Evolutionary conservation across 768 basidiomycete species (phyloP).

Genomic region (Termitomyces sp.): DNA sequence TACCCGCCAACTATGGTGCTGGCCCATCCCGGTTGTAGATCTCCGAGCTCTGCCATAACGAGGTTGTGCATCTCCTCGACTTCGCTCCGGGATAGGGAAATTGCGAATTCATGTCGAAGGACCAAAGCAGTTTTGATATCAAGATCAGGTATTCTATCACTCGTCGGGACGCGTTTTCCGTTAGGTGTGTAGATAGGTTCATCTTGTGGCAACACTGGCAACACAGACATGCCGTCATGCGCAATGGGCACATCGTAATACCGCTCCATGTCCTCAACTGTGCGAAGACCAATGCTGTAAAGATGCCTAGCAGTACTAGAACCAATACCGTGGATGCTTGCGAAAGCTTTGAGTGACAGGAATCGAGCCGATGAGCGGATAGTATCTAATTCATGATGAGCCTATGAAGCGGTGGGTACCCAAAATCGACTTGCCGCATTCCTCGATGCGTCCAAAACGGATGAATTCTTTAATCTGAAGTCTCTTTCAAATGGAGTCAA

Average conservation of each 20-base stretch:
- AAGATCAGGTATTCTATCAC: slow-evolving; percentile 21
- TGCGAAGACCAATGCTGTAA: slow-evolving; percentile 61
- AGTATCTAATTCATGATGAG: slow-evolving; percentile 29
- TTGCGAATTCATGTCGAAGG: slow-evolving; percentile 50
- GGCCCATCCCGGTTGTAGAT: slow-evolving; percentile 59
- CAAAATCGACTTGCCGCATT: slow-evolving; percentile 43
- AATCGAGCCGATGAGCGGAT: slow-evolving; percentile 48
- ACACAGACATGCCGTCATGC: not conserved
- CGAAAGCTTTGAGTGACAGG: slow-evolving; percentile 49
- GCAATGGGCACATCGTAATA: slow-evolving; percentile 47
- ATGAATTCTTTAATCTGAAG: slow-evolving; percentile 60
- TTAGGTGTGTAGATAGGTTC: slow-evolving; percentile 27
- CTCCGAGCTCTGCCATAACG: slow-evolving; percentile 62
- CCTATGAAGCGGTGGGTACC: not conserved
- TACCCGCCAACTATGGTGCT: slow-evolving; percentile 83
- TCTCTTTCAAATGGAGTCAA: not conserved
- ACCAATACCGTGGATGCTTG: slow-evolving; percentile 69
- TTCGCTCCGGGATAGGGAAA: slow-evolving; percentile 61
- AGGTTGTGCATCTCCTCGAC: slow-evolving; percentile 70
- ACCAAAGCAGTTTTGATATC: slow-evolving; percentile 55
- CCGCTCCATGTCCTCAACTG: slow-evolving; percentile 60
- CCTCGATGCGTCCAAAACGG: slow-evolving; percentile 45
- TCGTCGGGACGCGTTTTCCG: slow-evolving; percentile 15
- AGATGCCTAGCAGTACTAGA: slow-evolving; percentile 60
- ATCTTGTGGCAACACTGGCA: slow-evolving; percentile 7